Conservation (phyloP, 768 basidiomycete species). For the Boletales sp. region DNA sequence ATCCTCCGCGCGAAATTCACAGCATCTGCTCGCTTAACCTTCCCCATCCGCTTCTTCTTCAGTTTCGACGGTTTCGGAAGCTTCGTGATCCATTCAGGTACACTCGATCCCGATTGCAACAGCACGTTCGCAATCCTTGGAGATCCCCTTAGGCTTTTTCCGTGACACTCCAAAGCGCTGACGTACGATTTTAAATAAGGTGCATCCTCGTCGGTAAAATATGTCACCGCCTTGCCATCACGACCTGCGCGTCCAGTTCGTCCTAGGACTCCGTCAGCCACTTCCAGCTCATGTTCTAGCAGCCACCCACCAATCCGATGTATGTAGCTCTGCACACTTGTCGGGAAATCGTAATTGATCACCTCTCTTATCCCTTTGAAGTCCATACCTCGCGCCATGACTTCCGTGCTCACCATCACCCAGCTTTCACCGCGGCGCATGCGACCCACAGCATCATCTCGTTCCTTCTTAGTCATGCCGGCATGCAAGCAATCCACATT, state of each 20-base stretch:
- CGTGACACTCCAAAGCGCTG: neutral
- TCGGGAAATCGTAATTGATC: constrained; percentile 97
- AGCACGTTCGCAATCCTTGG: constrained; percentile 93
- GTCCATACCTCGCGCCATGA: constrained; percentile 98
- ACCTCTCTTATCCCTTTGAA: constrained; percentile 93
- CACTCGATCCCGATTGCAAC: constrained; percentile 82
- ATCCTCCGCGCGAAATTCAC: constrained; percentile 69
- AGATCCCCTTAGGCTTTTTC: constrained; percentile 6
- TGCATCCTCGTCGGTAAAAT: constrained; percentile 91
- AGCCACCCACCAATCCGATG: constrained; percentile 77
- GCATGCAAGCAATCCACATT: constrained; percentile 92
- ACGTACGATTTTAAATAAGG: constrained; percentile 85
- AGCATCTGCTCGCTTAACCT: constrained; percentile 71
- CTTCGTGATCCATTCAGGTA: constrained; percentile 94
- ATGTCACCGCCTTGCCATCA: constrained; percentile 91
- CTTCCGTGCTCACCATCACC: constrained; percentile 95
- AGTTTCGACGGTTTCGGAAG: constrained; percentile 92
- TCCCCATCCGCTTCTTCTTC: constrained; percentile 82
- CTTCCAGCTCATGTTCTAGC: neutral
- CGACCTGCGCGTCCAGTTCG: constrained; percentile 93
- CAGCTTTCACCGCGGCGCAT: constrained; percentile 91
- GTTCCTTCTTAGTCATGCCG: constrained; percentile 80
- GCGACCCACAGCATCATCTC: constrained; percentile 77
- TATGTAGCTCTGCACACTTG: constrained; percentile 91
- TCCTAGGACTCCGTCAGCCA: constrained; percentile 41